These are phyloP conservation scores for Dendrobium chrysotoxum DNA, from an alignment of 106 monocot genomes.

Conservation along the genomic window DNA sequence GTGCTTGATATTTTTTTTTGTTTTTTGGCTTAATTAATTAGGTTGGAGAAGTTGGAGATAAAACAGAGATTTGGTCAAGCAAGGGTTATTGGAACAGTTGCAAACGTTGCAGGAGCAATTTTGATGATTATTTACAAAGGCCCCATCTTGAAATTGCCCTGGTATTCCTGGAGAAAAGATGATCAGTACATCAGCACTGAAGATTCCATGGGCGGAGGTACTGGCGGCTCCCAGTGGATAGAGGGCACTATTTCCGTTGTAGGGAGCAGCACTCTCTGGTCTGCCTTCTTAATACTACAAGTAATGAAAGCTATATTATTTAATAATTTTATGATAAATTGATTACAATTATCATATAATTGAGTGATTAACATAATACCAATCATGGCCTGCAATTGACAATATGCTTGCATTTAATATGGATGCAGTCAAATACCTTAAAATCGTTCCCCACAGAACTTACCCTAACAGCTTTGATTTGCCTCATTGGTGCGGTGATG, in stretches of 20 bases:
- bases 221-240: constrained; percentile 18
- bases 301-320: constrained; percentile 9
- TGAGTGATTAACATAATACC: neutral
- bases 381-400: neutral
- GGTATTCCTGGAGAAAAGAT: constrained; percentile 16
- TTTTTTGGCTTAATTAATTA: neutral
- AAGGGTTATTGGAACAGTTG: constrained; percentile 57
- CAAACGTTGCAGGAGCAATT: constrained; percentile 61
- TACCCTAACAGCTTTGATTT: constrained; percentile 13
- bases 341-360: neutral
- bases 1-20: neutral
- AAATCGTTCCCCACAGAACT: constrained; percentile 16
- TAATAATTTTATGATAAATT: neutral
- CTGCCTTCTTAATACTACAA: constrained; percentile 60
- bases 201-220: neutral
- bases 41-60: constrained; percentile 65
- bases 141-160: constrained; percentile 38
- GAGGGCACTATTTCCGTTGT: constrained; percentile 52
- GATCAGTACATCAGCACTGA: constrained; percentile 5
- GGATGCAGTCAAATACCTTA: constrained; percentile 13
- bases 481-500: constrained; percentile 11
- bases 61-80: constrained; percentile 36
- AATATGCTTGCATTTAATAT: neutral
- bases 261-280: constrained; percentile 39
- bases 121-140: constrained; percentile 76